Evolutionary conservation across 2,329 filamentous ascomycete genomes (phyloP).

Genomic region (Paradendryphiella salina): DNA sequence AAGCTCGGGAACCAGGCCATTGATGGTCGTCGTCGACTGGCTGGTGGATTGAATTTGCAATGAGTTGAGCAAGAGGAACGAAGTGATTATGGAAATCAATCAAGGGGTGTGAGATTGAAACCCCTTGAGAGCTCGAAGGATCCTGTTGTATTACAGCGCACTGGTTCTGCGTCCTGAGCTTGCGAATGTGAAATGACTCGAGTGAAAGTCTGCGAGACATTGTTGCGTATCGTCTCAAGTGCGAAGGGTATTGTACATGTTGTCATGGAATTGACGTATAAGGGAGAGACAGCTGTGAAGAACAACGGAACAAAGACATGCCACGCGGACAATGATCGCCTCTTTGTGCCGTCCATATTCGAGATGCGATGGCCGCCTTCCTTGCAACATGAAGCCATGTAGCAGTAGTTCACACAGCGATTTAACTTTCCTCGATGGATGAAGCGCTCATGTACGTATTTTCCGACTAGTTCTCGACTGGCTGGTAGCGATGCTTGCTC

Average conservation of each 20-base stretch:
- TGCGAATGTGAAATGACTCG: neutral
- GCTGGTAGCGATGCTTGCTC: neutral
- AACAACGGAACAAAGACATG: slow-evolving; percentile 4
- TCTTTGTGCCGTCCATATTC: neutral
- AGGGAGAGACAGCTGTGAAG: neutral
- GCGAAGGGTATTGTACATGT: slow-evolving; percentile 1
- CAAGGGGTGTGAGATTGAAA: neutral
- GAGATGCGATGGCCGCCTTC: too few relatives aligned
- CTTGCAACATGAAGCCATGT: too few relatives aligned
- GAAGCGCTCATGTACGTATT: neutral
- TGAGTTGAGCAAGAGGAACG: neutral
- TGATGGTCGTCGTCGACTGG: neutral
- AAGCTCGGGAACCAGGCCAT: neutral
- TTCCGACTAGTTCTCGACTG: neutral
- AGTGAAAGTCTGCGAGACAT: neutral
- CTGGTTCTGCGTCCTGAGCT: neutral
- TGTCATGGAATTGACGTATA: neutral
- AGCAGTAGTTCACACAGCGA: too few relatives aligned
- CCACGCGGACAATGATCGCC: neutral
- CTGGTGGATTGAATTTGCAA: neutral
- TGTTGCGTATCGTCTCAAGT: neutral
- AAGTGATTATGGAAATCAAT: neutral
- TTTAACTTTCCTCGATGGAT: neutral
- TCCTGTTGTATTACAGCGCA: neutral
- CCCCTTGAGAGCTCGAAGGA: too few relatives aligned